Evolutionary conservation across 2,329 filamentous ascomycete genomes (phyloP).

Genomic region (Penicillium occitanis): DNA sequence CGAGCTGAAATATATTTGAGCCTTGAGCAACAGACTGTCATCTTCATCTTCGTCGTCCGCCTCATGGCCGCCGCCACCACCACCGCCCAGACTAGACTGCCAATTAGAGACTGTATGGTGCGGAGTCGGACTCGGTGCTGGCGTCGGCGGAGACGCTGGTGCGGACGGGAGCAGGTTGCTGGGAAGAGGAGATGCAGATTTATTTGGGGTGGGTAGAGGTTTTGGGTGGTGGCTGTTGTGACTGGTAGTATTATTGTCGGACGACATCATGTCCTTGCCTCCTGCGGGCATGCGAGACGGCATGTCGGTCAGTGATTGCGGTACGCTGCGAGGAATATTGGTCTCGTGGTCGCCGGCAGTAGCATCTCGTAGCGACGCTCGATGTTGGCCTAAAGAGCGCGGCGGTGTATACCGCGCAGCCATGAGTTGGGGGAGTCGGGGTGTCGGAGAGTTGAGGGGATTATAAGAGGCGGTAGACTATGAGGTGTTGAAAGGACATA

Average conservation of each 20-base stretch:
- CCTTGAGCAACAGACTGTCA: conserved; percentile 76
- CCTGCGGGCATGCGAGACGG: conserved; percentile 32
- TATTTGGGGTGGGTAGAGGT: conserved; percentile 52
- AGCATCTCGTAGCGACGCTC: conserved; percentile 31
- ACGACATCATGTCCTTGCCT: conserved; percentile 32
- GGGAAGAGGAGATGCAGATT: conserved; percentile 54
- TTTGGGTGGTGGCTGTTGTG: conserved; percentile 31
- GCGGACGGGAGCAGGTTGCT: conserved; percentile 64
- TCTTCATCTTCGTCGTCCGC: conserved; percentile 60
- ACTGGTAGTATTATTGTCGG: conserved; percentile 25
- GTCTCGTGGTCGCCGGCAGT: conserved; percentile 32
- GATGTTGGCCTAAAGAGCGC: conserved; percentile 29
- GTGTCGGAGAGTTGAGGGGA: background rate
- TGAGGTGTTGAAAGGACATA: background rate
- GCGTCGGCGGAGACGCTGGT: conserved; percentile 66
- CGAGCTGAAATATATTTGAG: conserved; percentile 75
- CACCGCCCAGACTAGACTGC: conserved; percentile 32
- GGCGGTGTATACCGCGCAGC: conserved; percentile 25
- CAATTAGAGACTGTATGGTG: conserved; percentile 58
- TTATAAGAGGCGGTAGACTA: background rate
- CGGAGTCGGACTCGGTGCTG: conserved; percentile 65
- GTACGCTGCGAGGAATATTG: conserved; percentile 28
- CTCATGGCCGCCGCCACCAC: background rate
- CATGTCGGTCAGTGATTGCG: conserved; percentile 32
- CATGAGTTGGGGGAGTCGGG: conserved; percentile 13